Conservation (phyloP, 352 stramenopile genomes). For the Pythium folliculosum region DNA sequence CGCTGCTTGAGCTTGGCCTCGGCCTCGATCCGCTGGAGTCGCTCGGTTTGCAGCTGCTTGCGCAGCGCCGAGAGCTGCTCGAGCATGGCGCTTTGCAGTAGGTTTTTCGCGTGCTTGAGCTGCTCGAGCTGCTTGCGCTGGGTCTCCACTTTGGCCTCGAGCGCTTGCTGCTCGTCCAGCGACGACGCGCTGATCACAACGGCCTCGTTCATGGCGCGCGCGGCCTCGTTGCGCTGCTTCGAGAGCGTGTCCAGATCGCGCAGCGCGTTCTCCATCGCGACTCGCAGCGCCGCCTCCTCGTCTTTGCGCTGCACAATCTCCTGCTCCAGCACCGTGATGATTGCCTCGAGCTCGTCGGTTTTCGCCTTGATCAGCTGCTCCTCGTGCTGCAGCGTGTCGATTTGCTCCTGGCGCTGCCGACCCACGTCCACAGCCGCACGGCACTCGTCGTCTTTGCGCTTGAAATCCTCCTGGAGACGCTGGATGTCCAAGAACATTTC, state of each 20-base stretch:
- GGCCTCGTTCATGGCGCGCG: constrained; percentile 82
- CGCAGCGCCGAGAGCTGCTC: constrained; percentile 74
- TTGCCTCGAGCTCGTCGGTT: constrained; percentile 35
- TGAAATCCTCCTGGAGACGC: constrained; percentile 31
- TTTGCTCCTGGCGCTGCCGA: constrained; percentile 42
- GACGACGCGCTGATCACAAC: constrained; percentile 82
- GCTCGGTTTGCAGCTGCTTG: constrained; percentile 77
- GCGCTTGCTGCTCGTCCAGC: constrained; percentile 72
- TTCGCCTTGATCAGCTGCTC: constrained; percentile 28
- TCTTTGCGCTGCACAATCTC: constrained; percentile 48
- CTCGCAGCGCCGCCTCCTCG: constrained; percentile 52
- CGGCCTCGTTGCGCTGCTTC: constrained; percentile 73
- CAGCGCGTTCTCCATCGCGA: constrained; percentile 70
- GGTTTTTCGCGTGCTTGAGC: constrained; percentile 72
- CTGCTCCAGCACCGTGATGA: constrained; percentile 33
- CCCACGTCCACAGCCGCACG: constrained; percentile 54
- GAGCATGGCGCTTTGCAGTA: constrained; percentile 83
- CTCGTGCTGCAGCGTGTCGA: constrained; percentile 43
- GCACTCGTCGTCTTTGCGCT: constrained; percentile 51
- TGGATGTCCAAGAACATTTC: constrained; percentile 43
- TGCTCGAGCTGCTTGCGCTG: constrained; percentile 76
- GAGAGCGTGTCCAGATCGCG: constrained; percentile 64
- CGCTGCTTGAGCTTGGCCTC: constrained; percentile 68
- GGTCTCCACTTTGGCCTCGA: constrained; percentile 57
- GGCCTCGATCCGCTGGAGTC: constrained; percentile 62